These are phyloP conservation scores for Fusarium robinianum DNA, from an alignment of 2,329 filamentous ascomycete genomes.

Conservation along the genomic window DNA sequence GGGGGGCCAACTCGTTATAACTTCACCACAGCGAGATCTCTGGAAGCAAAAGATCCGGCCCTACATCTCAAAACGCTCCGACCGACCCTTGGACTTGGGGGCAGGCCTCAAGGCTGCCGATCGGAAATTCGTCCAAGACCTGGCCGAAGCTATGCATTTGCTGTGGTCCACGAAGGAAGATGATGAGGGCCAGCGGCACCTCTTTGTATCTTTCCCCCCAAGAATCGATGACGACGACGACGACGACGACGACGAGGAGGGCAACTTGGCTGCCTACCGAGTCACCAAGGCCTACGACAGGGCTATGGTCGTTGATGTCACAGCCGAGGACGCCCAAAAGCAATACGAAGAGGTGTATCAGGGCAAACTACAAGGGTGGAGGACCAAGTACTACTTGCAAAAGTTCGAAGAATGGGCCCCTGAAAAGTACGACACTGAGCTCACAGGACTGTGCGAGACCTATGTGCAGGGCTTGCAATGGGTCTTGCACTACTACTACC, in stretches of 20 bases:
- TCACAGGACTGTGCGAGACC: conserved; percentile 85
- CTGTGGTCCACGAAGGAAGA: conserved; percentile 63
- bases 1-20: conserved; percentile 70
- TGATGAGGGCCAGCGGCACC: conserved; percentile 57
- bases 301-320: conserved; percentile 80
- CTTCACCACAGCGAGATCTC: conserved; percentile 77
- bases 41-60: conserved; percentile 81
- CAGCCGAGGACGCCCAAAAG: conserved; percentile 76
- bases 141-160: conserved; percentile 67
- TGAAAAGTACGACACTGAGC: conserved; percentile 73
- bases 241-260: conserved; percentile 66
- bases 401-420: conserved; percentile 89
- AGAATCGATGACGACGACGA: conserved; percentile 53
- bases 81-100: conserved; percentile 73
- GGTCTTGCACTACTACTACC: conserved; percentile 98
- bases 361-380: conserved; percentile 89
- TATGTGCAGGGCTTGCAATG: conserved; percentile 97
- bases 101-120: conserved; percentile 76
- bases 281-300: conserved; percentile 91
- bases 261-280: conserved; percentile 81
- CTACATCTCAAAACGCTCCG: conserved; percentile 73
- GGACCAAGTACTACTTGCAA: conserved; percentile 86
- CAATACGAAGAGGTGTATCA: conserved; percentile 86
- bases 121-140: conserved; percentile 88
- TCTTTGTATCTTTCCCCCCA: conserved; percentile 56